Evolutionary conservation across 108 stramenopile genomes (phyloP).

Genomic region (Skeletonema costatum): DNA sequence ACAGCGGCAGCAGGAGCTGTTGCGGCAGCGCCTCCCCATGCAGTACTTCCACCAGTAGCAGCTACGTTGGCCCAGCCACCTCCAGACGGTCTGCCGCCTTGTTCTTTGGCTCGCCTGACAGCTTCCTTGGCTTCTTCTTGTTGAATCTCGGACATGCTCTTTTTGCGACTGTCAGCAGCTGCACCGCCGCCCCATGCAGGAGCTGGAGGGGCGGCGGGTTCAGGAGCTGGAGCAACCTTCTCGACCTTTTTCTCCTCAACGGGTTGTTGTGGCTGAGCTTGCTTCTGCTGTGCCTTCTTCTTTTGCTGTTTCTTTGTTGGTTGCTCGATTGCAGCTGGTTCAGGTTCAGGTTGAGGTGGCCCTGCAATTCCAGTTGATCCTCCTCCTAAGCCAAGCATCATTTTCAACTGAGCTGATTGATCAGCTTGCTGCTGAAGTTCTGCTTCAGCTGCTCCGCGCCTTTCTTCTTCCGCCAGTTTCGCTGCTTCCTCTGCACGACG

Average conservation of each 20-base stretch:
- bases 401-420: slow-evolving; percentile 79
- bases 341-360: slow-evolving; percentile 3
- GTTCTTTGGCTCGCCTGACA: slow-evolving; percentile 66
- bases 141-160: slow-evolving; percentile 90
- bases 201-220: slow-evolving; percentile 47
- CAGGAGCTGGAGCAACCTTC: slow-evolving; percentile 13
- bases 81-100: slow-evolving; percentile 30
- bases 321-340: slow-evolving; percentile 19
- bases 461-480: slow-evolving; percentile 6
- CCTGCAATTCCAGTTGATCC: slow-evolving; percentile 32
- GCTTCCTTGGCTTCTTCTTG: slow-evolving; percentile 83
- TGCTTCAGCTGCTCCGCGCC: slow-evolving; percentile 9
- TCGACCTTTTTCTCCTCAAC: slow-evolving; percentile 2
- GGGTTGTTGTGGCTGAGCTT: slow-evolving; percentile 10
- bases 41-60: slow-evolving; percentile 64
- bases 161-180: slow-evolving; percentile 35
- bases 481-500: slow-evolving; percentile 31
- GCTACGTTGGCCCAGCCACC: slow-evolving; percentile 92
- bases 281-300: slow-evolving; percentile 41
- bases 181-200: slow-evolving; percentile 80
- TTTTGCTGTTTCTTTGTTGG: slow-evolving; percentile 42
- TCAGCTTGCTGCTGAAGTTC: slow-evolving; percentile 43
- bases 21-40: slow-evolving; percentile 57
- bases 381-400: slow-evolving; percentile 83
- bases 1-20: slow-evolving; percentile 27